These are phyloP conservation scores for Aeminium ludgeri DNA, from an alignment of 495 filamentous ascomycete genomes.

Conservation along the genomic window DNA sequence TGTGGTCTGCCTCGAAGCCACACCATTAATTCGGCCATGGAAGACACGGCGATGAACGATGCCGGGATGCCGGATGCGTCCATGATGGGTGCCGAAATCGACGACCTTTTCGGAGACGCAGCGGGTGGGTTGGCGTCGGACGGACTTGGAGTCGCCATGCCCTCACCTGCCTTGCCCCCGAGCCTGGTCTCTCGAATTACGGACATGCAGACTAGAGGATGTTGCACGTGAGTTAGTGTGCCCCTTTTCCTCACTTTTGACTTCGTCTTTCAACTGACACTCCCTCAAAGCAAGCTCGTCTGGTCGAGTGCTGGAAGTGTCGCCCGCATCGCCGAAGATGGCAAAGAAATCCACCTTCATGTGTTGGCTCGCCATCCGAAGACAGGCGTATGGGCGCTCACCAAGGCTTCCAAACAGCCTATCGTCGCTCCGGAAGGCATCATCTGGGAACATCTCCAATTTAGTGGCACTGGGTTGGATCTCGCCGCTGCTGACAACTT, in stretches of 20 bases:
- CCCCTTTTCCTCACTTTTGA: neutral
- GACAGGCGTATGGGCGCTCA: constrained; percentile 63
- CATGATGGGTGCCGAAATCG: constrained; percentile 29
- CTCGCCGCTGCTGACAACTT: constrained; percentile 59
- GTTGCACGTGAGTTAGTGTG: constrained; percentile 53
- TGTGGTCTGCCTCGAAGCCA: too few species aligned
- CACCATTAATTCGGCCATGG: neutral
- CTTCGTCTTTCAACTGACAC: too few species aligned
- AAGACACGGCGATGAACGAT: neutral
- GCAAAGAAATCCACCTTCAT: constrained; percentile 47
- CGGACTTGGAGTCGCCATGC: constrained; percentile 36
- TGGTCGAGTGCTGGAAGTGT: constrained; percentile 87
- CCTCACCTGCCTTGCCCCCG: constrained; percentile 33
- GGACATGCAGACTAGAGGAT: constrained; percentile 61
- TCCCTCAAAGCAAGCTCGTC: constrained; percentile 67
- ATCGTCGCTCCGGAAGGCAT: constrained; percentile 34
- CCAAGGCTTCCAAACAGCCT: constrained; percentile 35
- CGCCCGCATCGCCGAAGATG: constrained; percentile 61
- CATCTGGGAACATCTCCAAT: constrained; percentile 57
- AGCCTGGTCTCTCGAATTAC: constrained; percentile 59
- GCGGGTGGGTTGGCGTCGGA: constrained; percentile 61
- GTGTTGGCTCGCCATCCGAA: constrained; percentile 52
- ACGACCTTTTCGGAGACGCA: constrained; percentile 60
- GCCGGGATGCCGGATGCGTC: neutral
- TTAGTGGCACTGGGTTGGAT: constrained; percentile 56